These are phyloP conservation scores for Diaporthe sp. DNA, from an alignment of 2,329 filamentous ascomycete genomes.

Conservation along the genomic window DNA sequence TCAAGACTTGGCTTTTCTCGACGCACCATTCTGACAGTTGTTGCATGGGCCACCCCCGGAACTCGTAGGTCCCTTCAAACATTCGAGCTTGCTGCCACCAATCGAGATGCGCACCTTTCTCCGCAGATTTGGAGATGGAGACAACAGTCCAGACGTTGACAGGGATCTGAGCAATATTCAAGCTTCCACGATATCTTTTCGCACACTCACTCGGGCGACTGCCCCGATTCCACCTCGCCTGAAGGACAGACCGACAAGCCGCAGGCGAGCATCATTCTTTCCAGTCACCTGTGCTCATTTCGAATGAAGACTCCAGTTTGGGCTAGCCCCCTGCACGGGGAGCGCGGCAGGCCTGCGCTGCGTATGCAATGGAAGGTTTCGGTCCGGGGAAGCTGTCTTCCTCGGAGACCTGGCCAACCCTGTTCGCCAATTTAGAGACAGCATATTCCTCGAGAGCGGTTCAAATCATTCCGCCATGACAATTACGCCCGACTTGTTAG, in stretches of 20 bases:
- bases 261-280: neutral
- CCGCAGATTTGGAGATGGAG: neutral
- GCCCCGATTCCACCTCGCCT: neutral
- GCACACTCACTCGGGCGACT: neutral
- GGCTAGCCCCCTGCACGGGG: conserved; percentile 13
- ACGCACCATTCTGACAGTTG: neutral
- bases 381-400: neutral
- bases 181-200: neutral
- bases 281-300: neutral
- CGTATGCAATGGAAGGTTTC: neutral
- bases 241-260: neutral
- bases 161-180: neutral
- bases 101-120: neutral
- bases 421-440: neutral
- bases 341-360: neutral
- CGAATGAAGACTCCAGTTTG: conserved; percentile 10
- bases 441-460: conserved; percentile 15
- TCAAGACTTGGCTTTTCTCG: conserved; percentile 13
- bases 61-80: neutral
- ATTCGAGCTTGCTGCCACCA: neutral
- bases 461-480: conserved; percentile 26
- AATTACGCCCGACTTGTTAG: conserved; percentile 32
- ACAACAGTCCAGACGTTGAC: neutral
- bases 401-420: neutral
- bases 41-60: conserved; percentile 6